Evolutionary conservation across 2,329 filamentous ascomycete species (phyloP), one percentile per base, ranked within the genome.

Genomic region (Corinectria fuckeliana): DNA sequence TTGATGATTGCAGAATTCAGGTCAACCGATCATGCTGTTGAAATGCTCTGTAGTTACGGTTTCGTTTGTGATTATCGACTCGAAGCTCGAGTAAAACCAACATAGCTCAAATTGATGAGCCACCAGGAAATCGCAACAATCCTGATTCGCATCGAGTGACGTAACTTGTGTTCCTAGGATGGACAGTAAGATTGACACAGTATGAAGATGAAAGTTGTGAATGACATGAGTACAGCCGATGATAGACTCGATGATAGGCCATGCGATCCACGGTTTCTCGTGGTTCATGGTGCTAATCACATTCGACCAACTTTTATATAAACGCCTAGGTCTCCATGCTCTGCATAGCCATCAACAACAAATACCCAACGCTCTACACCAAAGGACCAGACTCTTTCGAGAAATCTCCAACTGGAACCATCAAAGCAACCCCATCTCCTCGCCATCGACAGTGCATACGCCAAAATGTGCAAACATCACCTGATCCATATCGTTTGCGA

Each of bases 1-100:
- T 41, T 56, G 47, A 63, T 21, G 50, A 51, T 52, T 36, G 45
- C 26, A 41, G 42, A 49, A 50, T 34, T 64, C 54, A 56, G 58
- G 56, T 56, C 16, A 34, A 45, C 13, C 28, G 11, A 45, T 55
- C 16, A 58, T 25, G 47, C n/a, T 44, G 42, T 51, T 36, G 34
- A 14, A 30, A 34, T 28, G 10, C 32, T 18, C 5, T n/a, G 32
- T 36, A 49, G 55, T 59, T 25, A 45, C 32, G 32, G 25, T 32
- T 41, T 56, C 39, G 45, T 32, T 45, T 39, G 45, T 55, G 38
- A 45, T 14, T 20, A 7, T 28, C 30, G 41, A 52, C 20, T 39
- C 45, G n/a, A 60, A 41, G 32, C 32, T 36, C 7, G 10, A 36
- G 32, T 36, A 16, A 9, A 10, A 36, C 5, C 14, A 36, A n/a